Evolutionary conservation across 2,329 filamentous ascomycete species (phyloP).

Genomic region (Bipolaris zeicola): DNA sequence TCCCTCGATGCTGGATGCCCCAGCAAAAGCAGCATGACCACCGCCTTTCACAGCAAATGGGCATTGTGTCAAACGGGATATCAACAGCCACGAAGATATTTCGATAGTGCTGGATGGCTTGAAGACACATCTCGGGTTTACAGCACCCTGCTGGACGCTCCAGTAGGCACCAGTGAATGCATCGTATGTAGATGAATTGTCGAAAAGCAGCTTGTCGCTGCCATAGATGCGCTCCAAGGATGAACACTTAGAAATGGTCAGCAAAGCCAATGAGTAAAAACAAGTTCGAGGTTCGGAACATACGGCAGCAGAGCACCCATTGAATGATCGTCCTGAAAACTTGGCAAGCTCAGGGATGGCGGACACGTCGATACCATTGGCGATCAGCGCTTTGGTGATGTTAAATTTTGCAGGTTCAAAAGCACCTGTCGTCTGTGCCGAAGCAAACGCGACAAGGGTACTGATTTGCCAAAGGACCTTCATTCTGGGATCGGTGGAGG

Average conservation of each 20-base stretch:
- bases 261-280: conserved; percentile 1
- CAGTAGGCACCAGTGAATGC: conserved; percentile 33
- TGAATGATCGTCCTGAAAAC: conserved; percentile 8
- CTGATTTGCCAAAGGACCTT: conserved; percentile 14
- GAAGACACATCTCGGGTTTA: conserved; percentile 38
- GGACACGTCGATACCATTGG: conserved; percentile 26
- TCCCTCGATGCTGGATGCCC: conserved; percentile 50
- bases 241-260: conserved; percentile 25
- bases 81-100: conserved; percentile 26
- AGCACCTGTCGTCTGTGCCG: conserved; percentile 13
- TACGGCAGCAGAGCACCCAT: conserved; percentile 29
- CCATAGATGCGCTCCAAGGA: conserved; percentile 32
- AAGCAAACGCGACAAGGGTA: conserved; percentile 13
- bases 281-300: conserved; percentile 14
- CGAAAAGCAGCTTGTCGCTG: conserved; percentile 19
- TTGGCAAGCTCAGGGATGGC: conserved; percentile 22
- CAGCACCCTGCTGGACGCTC: conserved; percentile 33
- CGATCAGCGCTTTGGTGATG: conserved; percentile 25
- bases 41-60: conserved; percentile 54
- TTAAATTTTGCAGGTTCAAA: conserved; percentile 30
- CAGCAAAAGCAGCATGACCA: conserved; percentile 50
- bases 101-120: conserved; percentile 26
- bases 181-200: conserved; percentile 23
- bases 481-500: conserved; percentile 11
- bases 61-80: conserved; percentile 34